Percentiles rank a stretch among this genome's conserved stretches.
Evolutionary conservation across 169 alveolate species (phyloP).

Genomic region (Cyclospora cayetanensis): DNA sequence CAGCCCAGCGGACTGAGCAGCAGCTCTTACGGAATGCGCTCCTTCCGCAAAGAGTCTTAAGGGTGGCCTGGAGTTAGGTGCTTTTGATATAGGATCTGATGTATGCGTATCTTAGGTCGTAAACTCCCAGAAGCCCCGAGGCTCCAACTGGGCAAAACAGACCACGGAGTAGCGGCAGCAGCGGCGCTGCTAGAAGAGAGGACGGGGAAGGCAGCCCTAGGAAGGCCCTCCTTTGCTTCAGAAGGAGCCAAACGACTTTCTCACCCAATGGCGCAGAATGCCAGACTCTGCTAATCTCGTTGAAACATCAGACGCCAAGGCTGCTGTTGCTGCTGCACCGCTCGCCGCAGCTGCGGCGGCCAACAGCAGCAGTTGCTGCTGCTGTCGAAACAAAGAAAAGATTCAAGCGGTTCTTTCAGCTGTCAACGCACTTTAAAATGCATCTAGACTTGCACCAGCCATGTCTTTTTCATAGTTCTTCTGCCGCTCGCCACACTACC

Average conservation of each 20-base stretch:
- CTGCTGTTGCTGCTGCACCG: conserved; percentile 65
- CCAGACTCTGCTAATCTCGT: conserved; percentile 68
- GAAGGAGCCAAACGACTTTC: conserved; percentile 67
- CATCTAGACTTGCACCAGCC: conserved; percentile 41
- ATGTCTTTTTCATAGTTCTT: conserved; percentile 41
- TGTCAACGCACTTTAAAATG: not conserved
- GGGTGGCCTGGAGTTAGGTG: too few relatives aligned
- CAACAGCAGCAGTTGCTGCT: conserved; percentile 49
- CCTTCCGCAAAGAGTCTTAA: too few relatives aligned
- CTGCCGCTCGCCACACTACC: conserved; percentile 14
- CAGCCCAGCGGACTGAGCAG: conserved; percentile 65
- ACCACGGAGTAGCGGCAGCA: conserved; percentile 66
- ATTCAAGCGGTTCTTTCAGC: conserved; percentile 2
- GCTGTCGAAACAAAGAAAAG: conserved; percentile 39
- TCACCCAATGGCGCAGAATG: conserved; percentile 70
- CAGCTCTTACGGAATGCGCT: too few relatives aligned
- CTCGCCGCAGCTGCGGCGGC: conserved; percentile 69
- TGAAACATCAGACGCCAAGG: conserved; percentile 65
- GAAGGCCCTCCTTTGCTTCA: conserved; percentile 65
- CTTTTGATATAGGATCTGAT: too few relatives aligned
- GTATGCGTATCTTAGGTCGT: too few relatives aligned
- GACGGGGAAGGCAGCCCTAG: conserved; percentile 58
- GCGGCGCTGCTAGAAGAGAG: conserved; percentile 67
- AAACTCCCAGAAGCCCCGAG: conserved; percentile 62
- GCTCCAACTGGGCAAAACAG: conserved; percentile 37